phyloP scores from a whole-genome alignment of 2,329 filamentous ascomycete species.

The Botrytis paeoniae region DNA sequence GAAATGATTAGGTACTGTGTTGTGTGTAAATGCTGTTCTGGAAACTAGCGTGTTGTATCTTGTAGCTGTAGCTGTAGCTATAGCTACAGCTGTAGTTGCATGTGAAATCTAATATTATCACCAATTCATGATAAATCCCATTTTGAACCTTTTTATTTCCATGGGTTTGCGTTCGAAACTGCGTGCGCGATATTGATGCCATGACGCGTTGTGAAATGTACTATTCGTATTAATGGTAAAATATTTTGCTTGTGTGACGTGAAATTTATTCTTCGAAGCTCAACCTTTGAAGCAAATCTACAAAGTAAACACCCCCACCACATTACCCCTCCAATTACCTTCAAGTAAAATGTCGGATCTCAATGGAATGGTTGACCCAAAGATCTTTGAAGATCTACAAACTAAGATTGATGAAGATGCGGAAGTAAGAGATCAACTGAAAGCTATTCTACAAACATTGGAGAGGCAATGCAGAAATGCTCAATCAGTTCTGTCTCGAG shows the following conservation, averaged over 20 bases:
- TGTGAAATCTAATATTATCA: no score
- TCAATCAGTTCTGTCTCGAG: conserved; percentile 79
- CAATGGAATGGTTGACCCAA: conserved; percentile 53
- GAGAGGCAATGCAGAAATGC: conserved; percentile 80
- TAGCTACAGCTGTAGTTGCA: no score
- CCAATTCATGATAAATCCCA: not conserved
- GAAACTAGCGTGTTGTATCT: no score
- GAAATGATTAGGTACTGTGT: no score
- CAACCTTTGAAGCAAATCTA: not conserved
- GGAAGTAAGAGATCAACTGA: conserved; percentile 76
- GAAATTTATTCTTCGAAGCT: not conserved
- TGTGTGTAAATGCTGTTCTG: no score
- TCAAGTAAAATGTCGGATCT: conserved; percentile 25
- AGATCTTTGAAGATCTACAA: conserved; percentile 83
- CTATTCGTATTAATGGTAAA: not conserved
- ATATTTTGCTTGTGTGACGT: not conserved
- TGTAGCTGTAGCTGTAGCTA: no score
- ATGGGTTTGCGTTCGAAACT: not conserved
- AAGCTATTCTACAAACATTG: conserved; percentile 75
- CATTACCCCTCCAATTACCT: conserved; percentile 10
- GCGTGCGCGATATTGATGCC: not conserved
- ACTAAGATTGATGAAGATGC: conserved; percentile 85
- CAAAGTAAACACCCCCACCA: not conserved
- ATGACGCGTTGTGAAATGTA: not conserved
- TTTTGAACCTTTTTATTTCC: not conserved